Conservation (phyloP, 306 rosid genomes). For the Castanopsis chinensis region DNA sequence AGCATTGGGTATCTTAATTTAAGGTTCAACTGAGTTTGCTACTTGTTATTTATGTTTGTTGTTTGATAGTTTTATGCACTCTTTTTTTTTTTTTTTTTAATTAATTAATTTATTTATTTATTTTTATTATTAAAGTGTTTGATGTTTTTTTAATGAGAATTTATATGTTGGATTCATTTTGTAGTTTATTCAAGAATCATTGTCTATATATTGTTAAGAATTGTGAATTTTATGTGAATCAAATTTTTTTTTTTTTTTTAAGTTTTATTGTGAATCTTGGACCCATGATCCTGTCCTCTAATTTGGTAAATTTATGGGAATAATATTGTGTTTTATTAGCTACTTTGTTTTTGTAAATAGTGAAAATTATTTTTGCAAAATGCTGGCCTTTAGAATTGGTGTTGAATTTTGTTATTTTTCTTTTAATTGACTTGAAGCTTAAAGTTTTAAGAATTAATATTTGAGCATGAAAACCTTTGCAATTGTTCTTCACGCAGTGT, state of each 20-base stretch:
- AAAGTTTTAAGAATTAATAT: background rate
- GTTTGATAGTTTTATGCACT: background rate
- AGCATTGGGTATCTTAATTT: background rate
- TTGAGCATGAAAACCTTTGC: background rate
- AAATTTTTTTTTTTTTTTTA: background rate
- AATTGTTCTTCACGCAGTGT: background rate
- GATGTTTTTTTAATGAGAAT: background rate
- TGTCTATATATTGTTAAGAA: too few species aligned
- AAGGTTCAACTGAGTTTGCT: background rate
- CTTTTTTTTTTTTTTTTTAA: background rate
- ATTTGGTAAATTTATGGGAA: background rate
- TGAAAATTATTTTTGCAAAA: background rate
- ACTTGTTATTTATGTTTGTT: background rate
- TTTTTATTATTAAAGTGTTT: too few species aligned
- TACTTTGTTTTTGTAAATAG: background rate
- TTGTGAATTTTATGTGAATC: background rate
- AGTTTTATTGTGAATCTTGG: too few species aligned
- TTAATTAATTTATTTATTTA: too few species aligned
- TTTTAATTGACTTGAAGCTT: background rate
- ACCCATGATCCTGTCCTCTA: background rate
- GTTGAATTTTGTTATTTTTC: too few species aligned
- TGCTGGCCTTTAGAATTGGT: too few species aligned
- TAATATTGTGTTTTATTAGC: background rate
- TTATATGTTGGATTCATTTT: background rate
- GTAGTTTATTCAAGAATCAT: background rate